A percentile compares a stretch with the other conserved stretches of the same genome.
phyloP scores from a whole-genome alignment of 306 rosid species.

The Casuarina cunninghamiana region DNA sequence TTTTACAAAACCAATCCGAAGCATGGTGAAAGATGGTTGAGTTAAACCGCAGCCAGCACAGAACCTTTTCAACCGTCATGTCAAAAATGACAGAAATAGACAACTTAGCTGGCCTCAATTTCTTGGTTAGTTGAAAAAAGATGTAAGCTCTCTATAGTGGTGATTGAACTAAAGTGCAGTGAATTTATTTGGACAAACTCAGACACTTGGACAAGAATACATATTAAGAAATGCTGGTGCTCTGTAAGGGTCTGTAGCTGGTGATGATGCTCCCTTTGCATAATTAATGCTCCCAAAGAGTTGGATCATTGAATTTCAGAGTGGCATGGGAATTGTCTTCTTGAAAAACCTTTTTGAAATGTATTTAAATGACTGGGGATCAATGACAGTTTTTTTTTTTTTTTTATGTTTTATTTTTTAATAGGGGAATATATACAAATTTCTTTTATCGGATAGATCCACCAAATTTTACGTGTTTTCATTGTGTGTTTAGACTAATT shows the following conservation, averaged over 20 bases:
- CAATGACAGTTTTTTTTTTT: background rate
- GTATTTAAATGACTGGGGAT: background rate
- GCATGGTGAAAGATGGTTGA: background rate
- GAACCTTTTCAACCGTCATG: background rate
- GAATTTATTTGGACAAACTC: background rate
- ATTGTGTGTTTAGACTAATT: background rate
- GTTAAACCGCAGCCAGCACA: background rate
- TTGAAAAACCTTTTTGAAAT: background rate
- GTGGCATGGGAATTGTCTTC: background rate
- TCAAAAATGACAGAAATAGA: background rate
- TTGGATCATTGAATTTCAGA: background rate
- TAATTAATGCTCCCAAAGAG: background rate
- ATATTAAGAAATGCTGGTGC: background rate
- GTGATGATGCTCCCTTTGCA: background rate
- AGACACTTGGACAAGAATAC: background rate
- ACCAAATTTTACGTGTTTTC: background rate
- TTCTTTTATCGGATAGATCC: background rate
- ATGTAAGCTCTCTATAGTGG: background rate
- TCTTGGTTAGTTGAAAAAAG: background rate
- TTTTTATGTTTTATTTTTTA: background rate
- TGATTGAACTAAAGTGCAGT: background rate
- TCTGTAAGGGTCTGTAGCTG: background rate
- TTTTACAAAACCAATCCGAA: background rate
- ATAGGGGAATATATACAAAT: background rate
- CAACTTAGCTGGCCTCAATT: background rate